A percentile compares a stretch with the other conserved stretches of the same genome.
These are phyloP conservation scores for Hymenoscyphus infarciens DNA, from an alignment of 2,329 filamentous ascomycete species.

Conservation along the genomic window DNA sequence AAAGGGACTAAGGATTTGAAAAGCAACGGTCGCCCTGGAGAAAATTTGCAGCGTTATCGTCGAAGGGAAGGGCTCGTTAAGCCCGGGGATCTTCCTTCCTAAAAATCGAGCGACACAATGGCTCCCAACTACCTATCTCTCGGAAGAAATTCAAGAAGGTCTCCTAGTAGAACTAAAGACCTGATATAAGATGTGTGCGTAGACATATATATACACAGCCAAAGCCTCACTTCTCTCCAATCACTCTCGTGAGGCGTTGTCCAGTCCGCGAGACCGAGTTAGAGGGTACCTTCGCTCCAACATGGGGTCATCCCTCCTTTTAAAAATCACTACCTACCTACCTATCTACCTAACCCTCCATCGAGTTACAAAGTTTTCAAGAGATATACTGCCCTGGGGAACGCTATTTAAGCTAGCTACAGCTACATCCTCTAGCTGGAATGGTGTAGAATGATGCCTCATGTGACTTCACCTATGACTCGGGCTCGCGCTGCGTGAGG, in stretches of 20 bases:
- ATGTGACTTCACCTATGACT: conserved; percentile 2
- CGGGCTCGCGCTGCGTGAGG: conserved; percentile 6
- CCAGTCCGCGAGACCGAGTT: neutral
- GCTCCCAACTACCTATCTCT: neutral
- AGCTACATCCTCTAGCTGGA: neutral
- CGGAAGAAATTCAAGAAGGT: neutral
- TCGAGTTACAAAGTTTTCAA: neutral
- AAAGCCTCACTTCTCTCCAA: neutral
- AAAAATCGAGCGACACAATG: neutral
- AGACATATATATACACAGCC: neutral
- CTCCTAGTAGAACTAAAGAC: neutral
- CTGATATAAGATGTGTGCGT: neutral
- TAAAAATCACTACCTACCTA: neutral
- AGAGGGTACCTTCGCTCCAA: neutral
- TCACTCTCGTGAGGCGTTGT: neutral
- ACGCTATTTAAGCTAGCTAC: no score
- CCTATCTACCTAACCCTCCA: no score
- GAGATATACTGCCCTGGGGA: neutral
- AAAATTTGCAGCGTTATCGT: neutral
- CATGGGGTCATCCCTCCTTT: neutral
- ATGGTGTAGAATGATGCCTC: conserved; percentile 2
- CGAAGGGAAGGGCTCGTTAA: neutral
- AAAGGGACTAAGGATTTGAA: no score
- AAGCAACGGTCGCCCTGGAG: no score
- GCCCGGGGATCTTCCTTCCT: neutral